Evolutionary conservation across 2,329 filamentous ascomycete genomes (phyloP), one percentile per base, ranked within the genome.

Genomic region (Botryotinia narcissicola): DNA sequence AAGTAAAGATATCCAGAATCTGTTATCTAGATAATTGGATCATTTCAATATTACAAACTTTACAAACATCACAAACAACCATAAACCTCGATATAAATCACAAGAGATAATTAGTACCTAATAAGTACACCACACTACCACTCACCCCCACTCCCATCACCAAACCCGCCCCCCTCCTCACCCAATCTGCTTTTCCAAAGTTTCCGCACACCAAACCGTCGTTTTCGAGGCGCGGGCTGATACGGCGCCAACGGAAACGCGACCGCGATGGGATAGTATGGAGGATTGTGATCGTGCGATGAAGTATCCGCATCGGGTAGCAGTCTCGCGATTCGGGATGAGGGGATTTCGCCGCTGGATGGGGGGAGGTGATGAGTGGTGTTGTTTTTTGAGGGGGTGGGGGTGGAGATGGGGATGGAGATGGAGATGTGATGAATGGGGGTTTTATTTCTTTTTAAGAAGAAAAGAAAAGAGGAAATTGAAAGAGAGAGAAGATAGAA

Each of bases 181-280:
- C 2, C 48, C n/a, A 48, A n/a, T 10, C 48, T 51, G 25, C 35
- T 32, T 29, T 69, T 69, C 22, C 40, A 69, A 1, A 69, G n/a
- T 14, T 32, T 69, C 1, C 66, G 18, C 54, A 69, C 42, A 3
- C 66, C 66, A 57, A 69, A 69, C 0, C 66, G 35, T 5, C 35
- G 48, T 59, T 69, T 69, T 6, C 22, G 48, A 5, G 66, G 37
- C 35, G 42, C 48, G 29, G 51, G 48, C 25, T 42, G 48, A 69
- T 69, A 69, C 12, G 66, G 66, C 40, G 66, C 66, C n/a, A 69
- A 32, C 1, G 66, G 66, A 18, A 57, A 69, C 8, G n/a, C 66
- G 1, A 42, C 18, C 14, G 16, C 40, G 1, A 37, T 51, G 29
- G 37, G 22, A 57, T 29, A 22, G 10, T 57, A 69, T 42, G n/a